Percentiles rank a stretch among this genome's conserved stretches.
Conservation (phyloP, 108 stramenopile species). For the Thalassiosira profunda region DNA sequence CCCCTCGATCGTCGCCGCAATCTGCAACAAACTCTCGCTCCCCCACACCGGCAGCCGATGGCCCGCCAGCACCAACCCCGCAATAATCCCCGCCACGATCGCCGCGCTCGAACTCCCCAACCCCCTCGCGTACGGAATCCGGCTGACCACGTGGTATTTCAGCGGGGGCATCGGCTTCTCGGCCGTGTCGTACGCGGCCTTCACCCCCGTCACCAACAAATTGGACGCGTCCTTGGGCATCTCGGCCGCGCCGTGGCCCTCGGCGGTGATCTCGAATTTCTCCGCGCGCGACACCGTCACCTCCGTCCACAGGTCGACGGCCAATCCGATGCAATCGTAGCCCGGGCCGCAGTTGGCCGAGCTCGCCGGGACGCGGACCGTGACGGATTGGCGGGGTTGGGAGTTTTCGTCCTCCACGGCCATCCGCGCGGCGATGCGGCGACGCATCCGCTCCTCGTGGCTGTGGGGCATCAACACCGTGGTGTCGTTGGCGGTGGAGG, state of each 20-base stretch:
- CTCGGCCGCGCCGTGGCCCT: conserved; percentile 87
- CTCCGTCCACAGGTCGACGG: conserved; percentile 98
- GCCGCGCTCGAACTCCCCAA: conserved; percentile 97
- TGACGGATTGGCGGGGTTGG: conserved; percentile 82
- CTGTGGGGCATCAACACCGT: conserved; percentile 78
- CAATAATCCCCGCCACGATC: conserved; percentile 98
- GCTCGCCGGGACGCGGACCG: conserved; percentile 98
- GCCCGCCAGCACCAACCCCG: conserved; percentile 97
- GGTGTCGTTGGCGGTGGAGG: conserved; percentile 17
- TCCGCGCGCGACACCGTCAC: conserved; percentile 93
- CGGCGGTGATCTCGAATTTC: conserved; percentile 91
- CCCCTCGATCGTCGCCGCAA: conserved; percentile 98
- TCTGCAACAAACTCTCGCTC: conserved; percentile 95
- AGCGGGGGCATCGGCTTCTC: conserved; percentile 93
- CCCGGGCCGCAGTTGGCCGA: conserved; percentile 99
- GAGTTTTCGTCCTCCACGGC: conserved; percentile 88
- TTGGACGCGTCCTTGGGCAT: conserved; percentile 94
- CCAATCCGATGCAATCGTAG: conserved; percentile 98
- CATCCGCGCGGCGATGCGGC: conserved; percentile 82
- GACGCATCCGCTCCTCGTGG: conserved; percentile 92
- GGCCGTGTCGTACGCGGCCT: conserved; percentile 95
- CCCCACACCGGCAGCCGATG: conserved; percentile 97
- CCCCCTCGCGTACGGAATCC: conserved; percentile 97
- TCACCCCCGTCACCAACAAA: conserved; percentile 91
- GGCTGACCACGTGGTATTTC: conserved; percentile 90